These are phyloP conservation scores for Pyrus hybrid DNA, from an alignment of 331 rosid species.

Conservation along the genomic window DNA sequence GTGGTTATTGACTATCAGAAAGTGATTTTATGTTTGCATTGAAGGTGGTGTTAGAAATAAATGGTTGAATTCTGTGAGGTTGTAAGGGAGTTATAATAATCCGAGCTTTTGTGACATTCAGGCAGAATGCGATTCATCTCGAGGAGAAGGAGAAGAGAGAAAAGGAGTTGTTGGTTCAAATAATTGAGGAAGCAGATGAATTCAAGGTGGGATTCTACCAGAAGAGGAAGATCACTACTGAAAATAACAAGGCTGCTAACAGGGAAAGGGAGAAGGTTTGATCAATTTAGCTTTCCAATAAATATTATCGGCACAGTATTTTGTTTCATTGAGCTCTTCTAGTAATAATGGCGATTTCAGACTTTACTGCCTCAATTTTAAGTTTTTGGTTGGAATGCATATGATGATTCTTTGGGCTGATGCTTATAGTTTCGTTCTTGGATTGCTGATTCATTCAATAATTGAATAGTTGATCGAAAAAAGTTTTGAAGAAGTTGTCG, in stretches of 20 bases:
- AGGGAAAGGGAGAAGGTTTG: conserved; percentile 45
- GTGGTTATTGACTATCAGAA: neutral
- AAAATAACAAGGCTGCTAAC: conserved; percentile 23
- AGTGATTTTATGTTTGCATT: neutral
- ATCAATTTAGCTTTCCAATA: neutral
- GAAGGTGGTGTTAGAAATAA: neutral
- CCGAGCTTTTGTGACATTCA: neutral
- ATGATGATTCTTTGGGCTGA: neutral
- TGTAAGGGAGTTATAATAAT: neutral
- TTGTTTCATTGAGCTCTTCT: neutral
- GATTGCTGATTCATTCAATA: neutral
- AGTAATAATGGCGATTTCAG: neutral
- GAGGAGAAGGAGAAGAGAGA: conserved; percentile 39
- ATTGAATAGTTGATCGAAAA: neutral
- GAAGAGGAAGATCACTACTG: conserved; percentile 24
- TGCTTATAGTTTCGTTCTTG: neutral
- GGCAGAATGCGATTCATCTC: conserved; percentile 28
- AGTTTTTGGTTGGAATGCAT: neutral
- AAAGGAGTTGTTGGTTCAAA: conserved; percentile 29
- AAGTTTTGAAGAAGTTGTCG: neutral
- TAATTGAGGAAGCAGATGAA: conserved; percentile 28
- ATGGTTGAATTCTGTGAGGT: neutral
- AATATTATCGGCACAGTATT: neutral
- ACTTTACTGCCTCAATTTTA: neutral
- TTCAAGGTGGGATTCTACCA: conserved; percentile 33